phyloP scores from a whole-genome alignment of 129 eudicot genomes.

The Pulicaria dysenterica region DNA sequence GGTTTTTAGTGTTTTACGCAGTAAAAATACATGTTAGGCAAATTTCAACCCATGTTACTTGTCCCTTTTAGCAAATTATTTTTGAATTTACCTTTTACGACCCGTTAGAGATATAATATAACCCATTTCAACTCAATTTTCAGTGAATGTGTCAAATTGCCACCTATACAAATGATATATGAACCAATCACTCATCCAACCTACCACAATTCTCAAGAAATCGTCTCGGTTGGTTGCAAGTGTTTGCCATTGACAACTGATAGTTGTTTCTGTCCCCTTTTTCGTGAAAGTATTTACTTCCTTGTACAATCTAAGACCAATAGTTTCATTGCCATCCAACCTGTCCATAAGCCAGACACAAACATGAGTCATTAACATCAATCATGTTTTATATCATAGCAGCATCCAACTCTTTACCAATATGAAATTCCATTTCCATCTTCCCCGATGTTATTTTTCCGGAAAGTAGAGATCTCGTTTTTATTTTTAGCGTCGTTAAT shows the following conservation, averaged over 20 bases:
- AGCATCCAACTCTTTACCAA: constrained; percentile 45
- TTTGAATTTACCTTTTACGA: background rate
- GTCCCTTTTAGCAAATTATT: constrained; percentile 5
- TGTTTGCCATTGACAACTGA: constrained; percentile 66
- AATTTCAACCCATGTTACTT: background rate
- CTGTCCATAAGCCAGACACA: constrained; percentile 36
- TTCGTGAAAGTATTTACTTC: constrained; percentile 49
- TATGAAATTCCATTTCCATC: constrained; percentile 68
- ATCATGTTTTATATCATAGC: background rate
- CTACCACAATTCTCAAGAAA: constrained; percentile 69
- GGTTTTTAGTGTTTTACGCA: background rate
- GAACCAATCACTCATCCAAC: constrained; percentile 26
- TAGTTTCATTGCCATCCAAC: constrained; percentile 69
- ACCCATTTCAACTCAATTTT: background rate
- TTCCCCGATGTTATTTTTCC: constrained; percentile 52
- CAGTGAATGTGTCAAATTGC: background rate
- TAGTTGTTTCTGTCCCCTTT: constrained; percentile 24
- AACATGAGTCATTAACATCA: background rate
- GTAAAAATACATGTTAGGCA: background rate
- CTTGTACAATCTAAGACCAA: constrained; percentile 74
- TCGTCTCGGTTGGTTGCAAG: constrained; percentile 86
- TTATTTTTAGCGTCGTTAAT: constrained; percentile 58
- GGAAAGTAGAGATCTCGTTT: constrained; percentile 52
- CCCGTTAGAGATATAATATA: constrained; percentile 9
- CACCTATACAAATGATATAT: constrained; percentile 17